phyloP scores from a whole-genome alignment of 2,329 filamentous ascomycete genomes.

The Verticillium zaregamsianum region DNA sequence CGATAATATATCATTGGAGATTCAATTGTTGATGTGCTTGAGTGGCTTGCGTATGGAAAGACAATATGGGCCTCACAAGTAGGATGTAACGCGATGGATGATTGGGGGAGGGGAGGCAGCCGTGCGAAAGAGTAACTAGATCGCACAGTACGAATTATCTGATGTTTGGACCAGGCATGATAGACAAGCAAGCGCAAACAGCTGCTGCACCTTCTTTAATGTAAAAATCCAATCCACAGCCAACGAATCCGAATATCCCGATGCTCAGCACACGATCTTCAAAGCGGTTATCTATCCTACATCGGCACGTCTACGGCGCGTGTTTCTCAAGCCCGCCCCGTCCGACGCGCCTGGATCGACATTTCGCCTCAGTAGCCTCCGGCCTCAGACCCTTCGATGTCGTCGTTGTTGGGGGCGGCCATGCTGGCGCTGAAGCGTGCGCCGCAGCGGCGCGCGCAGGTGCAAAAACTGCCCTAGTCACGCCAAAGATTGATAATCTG shows the following conservation, averaged over 20 bases:
- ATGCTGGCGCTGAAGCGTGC: conserved; percentile 91
- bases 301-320: background rate
- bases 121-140: background rate
- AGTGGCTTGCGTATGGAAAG: too few relatives aligned
- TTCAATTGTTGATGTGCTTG: too few relatives aligned
- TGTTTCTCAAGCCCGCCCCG: background rate
- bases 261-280: background rate
- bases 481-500: conserved; percentile 81
- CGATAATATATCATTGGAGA: too few relatives aligned
- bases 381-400: conserved; percentile 72
- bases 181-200: background rate
- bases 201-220: background rate
- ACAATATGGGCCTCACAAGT: too few relatives aligned
- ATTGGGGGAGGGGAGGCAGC: too few relatives aligned
- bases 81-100: too few relatives aligned
- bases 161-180: too few relatives aligned
- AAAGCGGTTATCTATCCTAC: background rate
- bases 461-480: conserved; percentile 84
- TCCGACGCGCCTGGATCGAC: background rate
- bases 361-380: background rate
- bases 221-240: too few relatives aligned
- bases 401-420: conserved; percentile 90
- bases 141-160: background rate
- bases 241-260: background rate
- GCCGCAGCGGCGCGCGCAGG: conserved; percentile 86